A percentile compares a stretch with the other conserved stretches of the same genome.
Conservation (phyloP, 768 basidiomycete genomes). For the Megacollybia marginata region DNA sequence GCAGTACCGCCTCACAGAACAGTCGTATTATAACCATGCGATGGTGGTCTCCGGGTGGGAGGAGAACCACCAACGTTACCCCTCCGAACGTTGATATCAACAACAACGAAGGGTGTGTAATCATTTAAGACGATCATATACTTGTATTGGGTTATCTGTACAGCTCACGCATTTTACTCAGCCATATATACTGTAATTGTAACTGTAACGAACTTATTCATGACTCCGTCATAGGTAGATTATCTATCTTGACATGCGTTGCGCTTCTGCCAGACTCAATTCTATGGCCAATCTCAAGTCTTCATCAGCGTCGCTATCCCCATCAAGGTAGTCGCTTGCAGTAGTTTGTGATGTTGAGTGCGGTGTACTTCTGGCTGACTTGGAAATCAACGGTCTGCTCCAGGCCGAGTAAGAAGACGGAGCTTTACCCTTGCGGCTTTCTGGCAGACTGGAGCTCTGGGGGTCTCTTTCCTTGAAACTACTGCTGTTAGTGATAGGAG, state of each 20-base stretch:
- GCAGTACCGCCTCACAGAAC: conserved; percentile 17
- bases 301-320: conserved; percentile 31
- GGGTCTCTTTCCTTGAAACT: too few species aligned
- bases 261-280: conserved; percentile 65
- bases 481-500: conserved; percentile 3
- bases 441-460: neutral
- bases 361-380: neutral
- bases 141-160: too few species aligned
- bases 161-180: too few species aligned
- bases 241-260: conserved; percentile 11
- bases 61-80: conserved; percentile 4
- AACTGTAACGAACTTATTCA: too few species aligned
- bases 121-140: neutral
- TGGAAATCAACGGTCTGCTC: neutral
- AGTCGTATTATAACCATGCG: conserved; percentile 8
- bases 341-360: conserved; percentile 9
- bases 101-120: neutral
- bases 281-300: conserved; percentile 61
- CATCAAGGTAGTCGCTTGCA: conserved; percentile 3
- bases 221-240: too few species aligned
- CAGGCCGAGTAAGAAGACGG: neutral
- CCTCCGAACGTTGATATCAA: neutral
- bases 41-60: conserved; percentile 24
- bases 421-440: neutral
- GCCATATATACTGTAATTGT: too few species aligned